Evolutionary conservation across 2,329 filamentous ascomycete genomes (phyloP).

Genomic region (Stemphylium lycopersici): DNA sequence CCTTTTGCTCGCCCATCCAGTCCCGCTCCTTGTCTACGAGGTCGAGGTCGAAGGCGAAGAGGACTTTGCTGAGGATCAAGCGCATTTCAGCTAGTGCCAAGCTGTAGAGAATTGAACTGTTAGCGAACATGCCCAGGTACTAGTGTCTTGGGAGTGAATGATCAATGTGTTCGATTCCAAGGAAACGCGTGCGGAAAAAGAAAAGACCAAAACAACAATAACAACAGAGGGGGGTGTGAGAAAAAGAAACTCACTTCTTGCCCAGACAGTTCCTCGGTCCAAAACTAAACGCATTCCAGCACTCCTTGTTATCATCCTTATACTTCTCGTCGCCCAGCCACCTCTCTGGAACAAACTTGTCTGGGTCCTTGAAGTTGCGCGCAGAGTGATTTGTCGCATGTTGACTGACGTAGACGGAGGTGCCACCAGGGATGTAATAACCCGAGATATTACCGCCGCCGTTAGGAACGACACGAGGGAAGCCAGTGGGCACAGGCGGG

Average conservation of each 20-base stretch:
- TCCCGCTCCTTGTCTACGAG: constrained; percentile 35
- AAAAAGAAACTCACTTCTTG: constrained; percentile 38
- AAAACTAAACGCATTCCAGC: constrained; percentile 36
- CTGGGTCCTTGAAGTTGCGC: constrained; percentile 35
- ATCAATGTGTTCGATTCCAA: too few species aligned
- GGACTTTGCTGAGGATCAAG: constrained; percentile 32
- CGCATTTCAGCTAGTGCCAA: constrained; percentile 39
- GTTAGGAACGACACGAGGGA: constrained; percentile 34
- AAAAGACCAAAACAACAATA: too few species aligned
- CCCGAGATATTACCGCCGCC: constrained; percentile 34
- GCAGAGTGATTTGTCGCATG: constrained; percentile 41
- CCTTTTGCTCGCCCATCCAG: constrained; percentile 47
- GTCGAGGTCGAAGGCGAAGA: constrained; percentile 34
- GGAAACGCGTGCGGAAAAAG: too few species aligned
- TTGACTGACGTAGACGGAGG: constrained; percentile 35
- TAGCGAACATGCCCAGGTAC: not conserved
- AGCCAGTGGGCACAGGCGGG: constrained; percentile 39
- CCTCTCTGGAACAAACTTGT: constrained; percentile 38
- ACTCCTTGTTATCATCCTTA: constrained; percentile 39
- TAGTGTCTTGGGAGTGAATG: too few species aligned
- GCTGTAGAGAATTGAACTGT: constrained; percentile 1
- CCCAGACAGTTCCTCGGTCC: constrained; percentile 39
- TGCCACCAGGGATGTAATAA: constrained; percentile 35
- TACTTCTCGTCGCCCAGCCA: constrained; percentile 49
- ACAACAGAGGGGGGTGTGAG: not conserved